phyloP scores from a whole-genome alignment of 2,329 filamentous ascomycete species.

The Mariannaea elegans region DNA sequence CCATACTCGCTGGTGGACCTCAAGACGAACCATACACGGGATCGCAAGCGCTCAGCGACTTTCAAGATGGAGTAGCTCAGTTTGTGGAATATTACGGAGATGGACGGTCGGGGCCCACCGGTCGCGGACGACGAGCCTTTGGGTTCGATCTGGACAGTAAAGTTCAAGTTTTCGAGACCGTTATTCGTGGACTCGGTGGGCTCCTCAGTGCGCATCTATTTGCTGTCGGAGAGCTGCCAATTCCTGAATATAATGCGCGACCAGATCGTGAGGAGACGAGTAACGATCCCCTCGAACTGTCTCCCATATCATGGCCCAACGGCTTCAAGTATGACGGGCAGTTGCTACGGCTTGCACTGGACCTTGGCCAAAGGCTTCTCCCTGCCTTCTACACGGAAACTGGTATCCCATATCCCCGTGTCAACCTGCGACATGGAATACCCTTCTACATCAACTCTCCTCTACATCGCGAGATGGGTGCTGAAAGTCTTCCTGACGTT shows the following conservation, averaged over 20 bases:
- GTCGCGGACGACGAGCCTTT: constrained; percentile 74
- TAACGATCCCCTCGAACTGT: constrained; percentile 56
- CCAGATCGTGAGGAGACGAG: constrained; percentile 33
- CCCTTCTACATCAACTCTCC: constrained; percentile 92
- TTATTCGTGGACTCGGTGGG: constrained; percentile 91
- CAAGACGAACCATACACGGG: constrained; percentile 48
- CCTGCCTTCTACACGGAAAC: constrained; percentile 93
- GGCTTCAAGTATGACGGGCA: constrained; percentile 89
- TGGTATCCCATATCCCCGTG: constrained; percentile 91
- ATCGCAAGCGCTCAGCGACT: constrained; percentile 69
- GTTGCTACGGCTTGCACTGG: constrained; percentile 85
- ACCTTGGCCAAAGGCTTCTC: constrained; percentile 83
- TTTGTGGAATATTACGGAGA: constrained; percentile 89
- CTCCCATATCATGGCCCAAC: constrained; percentile 75
- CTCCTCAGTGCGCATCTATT: constrained; percentile 94
- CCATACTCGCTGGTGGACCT: constrained; percentile 84
- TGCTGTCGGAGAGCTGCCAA: constrained; percentile 88
- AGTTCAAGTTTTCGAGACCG: constrained; percentile 98
- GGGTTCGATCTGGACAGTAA: constrained; percentile 98
- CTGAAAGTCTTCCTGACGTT: constrained; percentile 47
- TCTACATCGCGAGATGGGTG: constrained; percentile 65
- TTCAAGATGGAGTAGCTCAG: constrained; percentile 80
- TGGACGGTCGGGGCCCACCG: constrained; percentile 73
- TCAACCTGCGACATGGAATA: constrained; percentile 90
- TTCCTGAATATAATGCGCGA: constrained; percentile 75